phyloP scores from a whole-genome alignment of 805 yeast species.

The Schizosaccharomyces cryophilus region DNA sequence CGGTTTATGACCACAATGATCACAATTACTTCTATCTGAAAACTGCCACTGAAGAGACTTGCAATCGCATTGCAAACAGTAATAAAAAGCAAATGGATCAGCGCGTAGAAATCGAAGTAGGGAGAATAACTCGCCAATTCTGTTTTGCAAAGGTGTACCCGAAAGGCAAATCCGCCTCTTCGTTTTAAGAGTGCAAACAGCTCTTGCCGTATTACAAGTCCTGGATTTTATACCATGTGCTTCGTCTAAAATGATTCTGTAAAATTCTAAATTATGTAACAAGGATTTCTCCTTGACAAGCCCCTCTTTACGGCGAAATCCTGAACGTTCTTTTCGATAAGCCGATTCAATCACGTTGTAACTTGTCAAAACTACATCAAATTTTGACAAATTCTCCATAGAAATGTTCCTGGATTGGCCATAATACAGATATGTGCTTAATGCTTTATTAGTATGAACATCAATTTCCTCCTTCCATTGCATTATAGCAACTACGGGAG shows the following conservation, averaged over 20 bases:
- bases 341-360: conserved; percentile 71
- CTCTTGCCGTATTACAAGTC: conserved; percentile 76
- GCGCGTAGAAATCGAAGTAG: conserved; percentile 62
- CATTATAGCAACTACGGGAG: conserved; percentile 95
- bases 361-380: conserved; percentile 63
- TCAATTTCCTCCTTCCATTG: conserved; percentile 93
- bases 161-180: conserved; percentile 72
- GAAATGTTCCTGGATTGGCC: conserved; percentile 25
- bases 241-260: conserved; percentile 77
- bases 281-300: conserved; percentile 50
- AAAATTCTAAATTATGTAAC: conserved; percentile 49
- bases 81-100: conserved; percentile 70
- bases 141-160: conserved; percentile 89
- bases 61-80: conserved; percentile 84
- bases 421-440: conserved; percentile 54
- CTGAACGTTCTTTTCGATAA: conserved; percentile 57
- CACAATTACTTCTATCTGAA: conserved; percentile 52
- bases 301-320: conserved; percentile 52
- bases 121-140: conserved; percentile 92
- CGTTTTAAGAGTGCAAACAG: conserved; percentile 53
- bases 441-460: conserved; percentile 46
- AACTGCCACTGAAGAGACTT: conserved; percentile 58
- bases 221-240: conserved; percentile 95
- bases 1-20: conserved; percentile 66
- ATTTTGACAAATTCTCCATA: conserved; percentile 26